Evolutionary conservation across 495 filamentous ascomycete genomes (phyloP).

Genomic region (Neurospora sublineolata): DNA sequence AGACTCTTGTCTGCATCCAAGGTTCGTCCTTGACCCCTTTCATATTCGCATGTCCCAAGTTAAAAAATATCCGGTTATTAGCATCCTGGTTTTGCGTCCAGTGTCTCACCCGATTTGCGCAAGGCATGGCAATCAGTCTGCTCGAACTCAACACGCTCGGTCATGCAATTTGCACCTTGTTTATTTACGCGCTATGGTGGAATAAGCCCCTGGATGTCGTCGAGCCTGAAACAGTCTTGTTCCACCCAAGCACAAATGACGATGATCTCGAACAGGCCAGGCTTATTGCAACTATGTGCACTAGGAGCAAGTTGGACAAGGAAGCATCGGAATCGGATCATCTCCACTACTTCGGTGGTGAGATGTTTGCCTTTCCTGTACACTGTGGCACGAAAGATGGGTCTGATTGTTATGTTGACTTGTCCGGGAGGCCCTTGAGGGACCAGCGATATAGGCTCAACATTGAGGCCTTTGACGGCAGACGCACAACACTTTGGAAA

Average conservation of each 20-base stretch:
- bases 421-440: background rate
- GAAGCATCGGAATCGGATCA: background rate
- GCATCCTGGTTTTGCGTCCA: background rate
- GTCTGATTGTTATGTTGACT: background rate
- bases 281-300: background rate
- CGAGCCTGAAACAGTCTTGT: background rate
- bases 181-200: background rate
- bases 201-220: background rate
- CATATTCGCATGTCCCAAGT: rapidly evolving
- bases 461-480: no score
- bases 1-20: background rate
- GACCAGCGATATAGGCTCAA: background rate
- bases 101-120: background rate
- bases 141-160: background rate
- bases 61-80: background rate
- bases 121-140: background rate
- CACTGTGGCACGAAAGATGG: background rate
- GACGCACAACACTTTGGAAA: no score
- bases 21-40: background rate
- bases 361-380: background rate
- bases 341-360: rapidly evolving
- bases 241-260: rapidly evolving
- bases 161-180: background rate
- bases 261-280: background rate
- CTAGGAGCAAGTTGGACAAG: background rate